Evolutionary conservation across 225 moss, liverwort and hornwort species (phyloP).

Genomic region (Thuidium tamariscinum): DNA sequence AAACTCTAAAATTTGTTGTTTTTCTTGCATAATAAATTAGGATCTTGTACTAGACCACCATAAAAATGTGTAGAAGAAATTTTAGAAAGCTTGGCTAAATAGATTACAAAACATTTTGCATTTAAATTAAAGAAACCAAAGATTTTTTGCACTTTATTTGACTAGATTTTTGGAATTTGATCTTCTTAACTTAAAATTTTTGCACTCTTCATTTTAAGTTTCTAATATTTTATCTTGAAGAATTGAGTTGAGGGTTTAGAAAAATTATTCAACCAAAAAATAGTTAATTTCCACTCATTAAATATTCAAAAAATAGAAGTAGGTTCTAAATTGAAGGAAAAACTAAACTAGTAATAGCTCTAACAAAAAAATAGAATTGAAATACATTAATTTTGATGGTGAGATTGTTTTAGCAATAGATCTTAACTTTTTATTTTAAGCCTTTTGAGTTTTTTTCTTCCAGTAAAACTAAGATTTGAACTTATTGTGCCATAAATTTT

Average conservation of each 20-base stretch:
- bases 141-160: background rate
- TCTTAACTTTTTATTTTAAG: too few relatives aligned
- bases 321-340: too few relatives aligned
- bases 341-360: too few relatives aligned
- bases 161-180: background rate
- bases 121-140: background rate
- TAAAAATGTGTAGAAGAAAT: background rate
- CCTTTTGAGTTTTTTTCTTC: too few relatives aligned
- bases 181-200: background rate
- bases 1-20: background rate
- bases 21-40: background rate
- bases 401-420: too few relatives aligned
- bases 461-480: too few relatives aligned
- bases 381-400: too few relatives aligned
- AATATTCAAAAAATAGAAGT: too few relatives aligned
- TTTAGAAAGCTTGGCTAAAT: accelerated
- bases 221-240: background rate
- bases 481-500: too few relatives aligned
- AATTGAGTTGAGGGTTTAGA: background rate
- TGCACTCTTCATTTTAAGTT: background rate
- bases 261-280: background rate
- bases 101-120: background rate
- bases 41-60: background rate
- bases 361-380: too few relatives aligned
- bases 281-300: background rate